Evolutionary conservation across 2,329 filamentous ascomycete genomes (phyloP).

Genomic region (Purpureocillium takamizusanense): DNA sequence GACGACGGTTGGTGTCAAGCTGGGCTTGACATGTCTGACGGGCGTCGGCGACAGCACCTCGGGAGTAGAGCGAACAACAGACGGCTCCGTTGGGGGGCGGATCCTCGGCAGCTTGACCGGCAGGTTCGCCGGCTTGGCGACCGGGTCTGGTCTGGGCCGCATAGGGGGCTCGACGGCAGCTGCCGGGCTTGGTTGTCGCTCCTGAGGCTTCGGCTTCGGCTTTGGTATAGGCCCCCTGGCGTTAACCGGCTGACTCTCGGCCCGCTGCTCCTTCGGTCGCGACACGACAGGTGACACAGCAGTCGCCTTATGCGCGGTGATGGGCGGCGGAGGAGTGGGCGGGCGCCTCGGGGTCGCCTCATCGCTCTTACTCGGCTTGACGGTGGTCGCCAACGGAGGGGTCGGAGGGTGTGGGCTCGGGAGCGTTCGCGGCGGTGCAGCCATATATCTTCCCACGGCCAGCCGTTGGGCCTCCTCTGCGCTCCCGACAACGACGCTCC

Average conservation of each 20-base stretch:
- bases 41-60: constrained; percentile 24
- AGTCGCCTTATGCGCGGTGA: constrained; percentile 3
- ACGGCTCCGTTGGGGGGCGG: constrained; percentile 11
- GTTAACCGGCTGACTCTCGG: not conserved
- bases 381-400: not conserved
- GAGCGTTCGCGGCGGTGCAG: constrained; percentile 1
- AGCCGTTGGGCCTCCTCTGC: not conserved
- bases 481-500: constrained; percentile 7
- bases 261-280: not conserved
- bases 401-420: not conserved
- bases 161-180: not conserved
- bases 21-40: constrained; percentile 18
- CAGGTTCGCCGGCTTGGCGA: not conserved
- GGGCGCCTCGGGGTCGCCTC: not conserved
- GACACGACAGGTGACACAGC: constrained; percentile 1
- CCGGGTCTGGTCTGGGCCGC: not conserved
- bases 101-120: constrained; percentile 10
- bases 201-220: constrained; percentile 11
- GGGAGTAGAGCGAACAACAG: constrained; percentile 10
- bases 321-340: constrained; percentile 1
- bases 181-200: not conserved
- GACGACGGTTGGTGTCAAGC: constrained; percentile 14
- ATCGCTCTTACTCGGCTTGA: not conserved
- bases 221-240: constrained; percentile 17
- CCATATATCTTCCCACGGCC: constrained; percentile 2